Evolutionary conservation across 2,329 filamentous ascomycete genomes (phyloP).

Genomic region (Nemania sp.): DNA sequence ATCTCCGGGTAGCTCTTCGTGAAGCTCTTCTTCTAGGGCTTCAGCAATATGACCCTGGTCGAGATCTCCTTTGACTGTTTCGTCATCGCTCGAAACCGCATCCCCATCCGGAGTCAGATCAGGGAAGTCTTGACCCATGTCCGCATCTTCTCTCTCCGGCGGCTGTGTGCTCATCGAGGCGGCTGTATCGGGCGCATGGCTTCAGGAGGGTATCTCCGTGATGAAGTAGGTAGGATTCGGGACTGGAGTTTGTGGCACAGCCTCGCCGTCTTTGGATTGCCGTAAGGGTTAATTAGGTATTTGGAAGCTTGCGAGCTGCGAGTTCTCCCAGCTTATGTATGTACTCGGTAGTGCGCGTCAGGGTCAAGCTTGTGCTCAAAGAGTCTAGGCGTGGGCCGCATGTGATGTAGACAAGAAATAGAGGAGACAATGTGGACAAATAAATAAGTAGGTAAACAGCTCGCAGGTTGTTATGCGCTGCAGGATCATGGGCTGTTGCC

Average conservation of each 20-base stretch:
- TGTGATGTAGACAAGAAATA: not conserved
- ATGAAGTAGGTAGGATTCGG: not conserved
- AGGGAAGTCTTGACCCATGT: constrained; percentile 57
- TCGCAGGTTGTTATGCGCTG: not conserved
- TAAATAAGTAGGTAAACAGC: not conserved
- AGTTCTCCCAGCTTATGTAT: constrained; percentile 6
- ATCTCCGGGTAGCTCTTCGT: constrained; percentile 52
- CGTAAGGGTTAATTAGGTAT: not conserved
- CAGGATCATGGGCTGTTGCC: constrained; percentile 4
- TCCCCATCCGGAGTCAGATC: constrained; percentile 58
- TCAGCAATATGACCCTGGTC: constrained; percentile 54
- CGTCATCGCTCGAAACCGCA: constrained; percentile 57
- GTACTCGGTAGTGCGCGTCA: constrained; percentile 21
- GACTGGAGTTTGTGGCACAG: constrained; percentile 14
- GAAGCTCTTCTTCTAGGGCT: constrained; percentile 46
- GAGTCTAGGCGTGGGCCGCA: not conserved
- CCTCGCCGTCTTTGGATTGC: constrained; percentile 2
- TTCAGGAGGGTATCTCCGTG: constrained; percentile 33
- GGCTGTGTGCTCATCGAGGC: constrained; percentile 48
- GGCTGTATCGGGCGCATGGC: constrained; percentile 46
- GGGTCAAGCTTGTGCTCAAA: constrained; percentile 13
- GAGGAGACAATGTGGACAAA: not conserved
- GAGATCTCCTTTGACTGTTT: constrained; percentile 56
- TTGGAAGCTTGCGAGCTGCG: constrained; percentile 7
- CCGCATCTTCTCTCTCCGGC: constrained; percentile 58